Evolutionary conservation across 768 basidiomycete genomes (phyloP), one percentile per base, ranked within the genome.

Genomic region (Epithele typhae): DNA sequence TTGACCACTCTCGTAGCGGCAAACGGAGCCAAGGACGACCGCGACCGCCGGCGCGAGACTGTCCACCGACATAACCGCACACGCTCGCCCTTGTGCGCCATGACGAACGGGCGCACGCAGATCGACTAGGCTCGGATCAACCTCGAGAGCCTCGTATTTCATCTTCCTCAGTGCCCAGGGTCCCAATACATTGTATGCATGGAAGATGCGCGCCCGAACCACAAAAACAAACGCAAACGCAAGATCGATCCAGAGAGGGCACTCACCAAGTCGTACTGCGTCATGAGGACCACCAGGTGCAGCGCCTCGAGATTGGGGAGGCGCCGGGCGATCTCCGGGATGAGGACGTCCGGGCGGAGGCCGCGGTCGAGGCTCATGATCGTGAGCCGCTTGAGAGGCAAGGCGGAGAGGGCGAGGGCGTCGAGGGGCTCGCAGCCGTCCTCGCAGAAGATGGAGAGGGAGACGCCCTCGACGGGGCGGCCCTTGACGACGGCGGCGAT

Each of bases 221-320:
- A n/a, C 30, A 32, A 32, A 18, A 5, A 35, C 5, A 25, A 8
- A n/a, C n/a, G n/a, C n/a, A 30, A n/a, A 27, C 7, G 36, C 23
- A 43, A 2, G 10, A 19, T 23, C 15, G 6, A 41, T 32, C 6
- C 15, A 19, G 37, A 37, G 17, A 22, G 25, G 8, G 17, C 32
- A 67, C 79, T 55, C 54, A 73, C 79, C 37, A 70, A 64, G 2
- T 68, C 70, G 43, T 75, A 76, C 12, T 72, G 69, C 2, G 74
- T 68, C 52, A 75, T 66, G 18, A 82, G 64, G 37, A 81, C 68
- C 9, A 84, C 79, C 24, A 84, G 64, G 55, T 84, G 81, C 24
- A 84, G 60, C 1, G 81, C 79, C 57, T 84, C 79, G 39, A 85
- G 63, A 25, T 67, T 43, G 0, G 74, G 71, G 4, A 82, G 65